These are phyloP conservation scores for Aspergillus alliaceus DNA, from an alignment of 2,329 filamentous ascomycete genomes.

Conservation along the genomic window DNA sequence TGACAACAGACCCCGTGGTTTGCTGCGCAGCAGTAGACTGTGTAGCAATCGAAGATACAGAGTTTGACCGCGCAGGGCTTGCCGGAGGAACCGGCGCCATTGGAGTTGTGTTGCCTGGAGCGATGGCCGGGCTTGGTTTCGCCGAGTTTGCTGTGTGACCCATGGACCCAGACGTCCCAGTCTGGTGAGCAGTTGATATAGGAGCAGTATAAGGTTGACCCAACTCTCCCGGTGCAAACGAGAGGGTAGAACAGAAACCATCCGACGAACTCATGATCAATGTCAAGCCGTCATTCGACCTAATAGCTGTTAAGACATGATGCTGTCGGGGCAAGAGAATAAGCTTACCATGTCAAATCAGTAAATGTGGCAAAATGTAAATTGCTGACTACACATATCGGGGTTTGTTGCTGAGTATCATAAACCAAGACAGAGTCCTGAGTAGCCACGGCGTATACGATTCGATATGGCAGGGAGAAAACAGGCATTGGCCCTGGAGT, in stretches of 20 bases:
- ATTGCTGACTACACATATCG: conserved; percentile 92
- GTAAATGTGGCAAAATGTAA: conserved; percentile 97
- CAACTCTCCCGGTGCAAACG: conserved; percentile 80
- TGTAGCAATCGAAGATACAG: conserved; percentile 75
- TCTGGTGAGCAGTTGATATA: conserved; percentile 30
- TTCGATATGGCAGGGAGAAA: conserved; percentile 85
- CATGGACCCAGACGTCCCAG: conserved; percentile 49
- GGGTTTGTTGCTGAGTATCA: conserved; percentile 94
- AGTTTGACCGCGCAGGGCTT: conserved; percentile 83
- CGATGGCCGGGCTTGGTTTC: conserved; percentile 58
- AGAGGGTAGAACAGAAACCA: conserved; percentile 91
- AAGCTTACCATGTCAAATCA: conserved; percentile 82
- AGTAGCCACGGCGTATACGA: conserved; percentile 95
- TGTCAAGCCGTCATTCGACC: conserved; percentile 74
- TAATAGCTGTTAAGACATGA: conserved; percentile 36
- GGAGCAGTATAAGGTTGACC: conserved; percentile 71
- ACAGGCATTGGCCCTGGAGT: conserved; percentile 60
- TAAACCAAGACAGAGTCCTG: conserved; percentile 94
- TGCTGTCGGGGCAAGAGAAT: not conserved
- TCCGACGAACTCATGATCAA: conserved; percentile 96
- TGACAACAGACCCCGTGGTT: conserved; percentile 54
- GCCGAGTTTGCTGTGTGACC: conserved; percentile 65
- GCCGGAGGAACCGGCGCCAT: conserved; percentile 59
- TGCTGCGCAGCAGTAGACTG: conserved; percentile 45
- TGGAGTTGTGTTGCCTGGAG: conserved; percentile 52